Base-by-base conservation (phyloP, 306 rosid genomes). In the Pyrus communis region DNA sequence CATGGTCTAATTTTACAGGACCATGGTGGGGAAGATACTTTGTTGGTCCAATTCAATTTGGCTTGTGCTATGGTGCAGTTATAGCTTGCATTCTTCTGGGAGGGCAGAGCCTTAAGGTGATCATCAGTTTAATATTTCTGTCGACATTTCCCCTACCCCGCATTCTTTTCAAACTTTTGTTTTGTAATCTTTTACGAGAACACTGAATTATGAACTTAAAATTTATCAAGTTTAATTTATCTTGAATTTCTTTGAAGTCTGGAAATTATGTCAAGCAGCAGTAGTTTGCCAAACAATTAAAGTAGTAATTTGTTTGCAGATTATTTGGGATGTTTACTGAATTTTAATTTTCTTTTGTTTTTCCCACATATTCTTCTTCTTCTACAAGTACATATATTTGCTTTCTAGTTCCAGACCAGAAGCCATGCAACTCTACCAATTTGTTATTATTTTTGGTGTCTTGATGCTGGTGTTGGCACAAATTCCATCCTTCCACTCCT, bases 401-500 rank as follows among this genome's bases (percentile, higher is more conserved):
- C 91, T 91, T 15, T 84, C 77, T 18, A 67, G 28, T 67, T 67
- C 71, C 70, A 45, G 87, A 46, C 86, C 91, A 64, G 85, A 78
- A 61, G 9, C 86, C 43, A 73, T 91, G 91, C 83, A 89, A 82
- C 86, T 89, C 14, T 82, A 87, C 71, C 78, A 87, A 10, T 91
- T 91, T 21, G 83, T 86, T 2, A 66, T 67, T 1, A 89, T 89
- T 11, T 89, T 79, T 76, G 93, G 96, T 21, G 79, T 77, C 13
- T 2, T 87, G 31, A 81, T 87, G 31, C 67, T 91, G 70, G 1
- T 78, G 49, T 84, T 91, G 81, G 93, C 91, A 80, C 96, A 91
- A 77, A 75, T 89, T 66, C 93, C 96, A 77, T 89, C 97, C 23
- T 89, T 89, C 82, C 93, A 89, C 69, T 89, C 93, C 67, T 76